Evolutionary conservation across 2,329 filamentous ascomycete genomes (phyloP).

Genomic region (Verticillium dahliae): DNA sequence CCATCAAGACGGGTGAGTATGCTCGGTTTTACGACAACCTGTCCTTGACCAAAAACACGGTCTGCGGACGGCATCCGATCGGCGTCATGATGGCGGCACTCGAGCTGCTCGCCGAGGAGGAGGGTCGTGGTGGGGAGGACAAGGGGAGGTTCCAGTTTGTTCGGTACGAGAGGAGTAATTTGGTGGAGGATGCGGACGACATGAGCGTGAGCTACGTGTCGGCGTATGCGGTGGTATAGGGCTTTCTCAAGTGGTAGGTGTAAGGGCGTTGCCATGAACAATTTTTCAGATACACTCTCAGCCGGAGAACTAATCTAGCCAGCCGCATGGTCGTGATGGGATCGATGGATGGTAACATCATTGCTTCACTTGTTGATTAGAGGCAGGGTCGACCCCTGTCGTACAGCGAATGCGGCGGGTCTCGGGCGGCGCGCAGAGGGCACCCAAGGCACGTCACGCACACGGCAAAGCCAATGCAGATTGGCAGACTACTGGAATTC

Average conservation of each 20-base stretch:
- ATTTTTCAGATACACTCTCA: too few species aligned
- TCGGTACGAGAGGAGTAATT: constrained; percentile 77
- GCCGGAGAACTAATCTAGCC: too few species aligned
- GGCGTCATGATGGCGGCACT: constrained; percentile 86
- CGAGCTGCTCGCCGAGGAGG: constrained; percentile 50
- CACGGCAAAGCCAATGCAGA: too few species aligned
- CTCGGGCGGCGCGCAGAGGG: neutral
- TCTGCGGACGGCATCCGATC: constrained; percentile 93
- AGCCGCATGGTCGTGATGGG: neutral
- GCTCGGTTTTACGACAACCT: constrained; percentile 63
- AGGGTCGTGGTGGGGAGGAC: constrained; percentile 18
- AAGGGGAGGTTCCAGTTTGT: constrained; percentile 66
- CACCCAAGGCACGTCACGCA: too few species aligned
- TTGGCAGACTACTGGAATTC: neutral
- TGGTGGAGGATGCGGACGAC: constrained; percentile 61
- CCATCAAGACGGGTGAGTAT: constrained; percentile 72
- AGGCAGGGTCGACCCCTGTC: neutral
- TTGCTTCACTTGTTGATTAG: too few species aligned
- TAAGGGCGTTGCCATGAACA: too few species aligned
- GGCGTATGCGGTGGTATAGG: constrained; percentile 67
- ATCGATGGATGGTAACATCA: neutral
- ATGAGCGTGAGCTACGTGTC: constrained; percentile 95
- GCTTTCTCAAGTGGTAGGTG: neutral
- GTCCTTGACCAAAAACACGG: constrained; percentile 73
- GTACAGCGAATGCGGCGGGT: neutral